Evolutionary conservation across 2,329 filamentous ascomycete genomes (phyloP).

Genomic region (Xylariaceae sp.): DNA sequence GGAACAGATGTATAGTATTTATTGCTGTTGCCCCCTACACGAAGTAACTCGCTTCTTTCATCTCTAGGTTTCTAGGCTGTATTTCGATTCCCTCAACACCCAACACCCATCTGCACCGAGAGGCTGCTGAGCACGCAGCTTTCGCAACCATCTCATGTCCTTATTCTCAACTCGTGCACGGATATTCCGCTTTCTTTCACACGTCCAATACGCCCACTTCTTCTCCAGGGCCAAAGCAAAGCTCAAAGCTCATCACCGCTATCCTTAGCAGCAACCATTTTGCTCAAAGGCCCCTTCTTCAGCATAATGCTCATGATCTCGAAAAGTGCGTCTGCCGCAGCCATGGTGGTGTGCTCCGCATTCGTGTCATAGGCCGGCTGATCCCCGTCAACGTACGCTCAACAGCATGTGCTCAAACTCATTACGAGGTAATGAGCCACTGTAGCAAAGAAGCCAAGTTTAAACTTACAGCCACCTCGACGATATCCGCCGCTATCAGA

Average conservation of each 20-base stretch:
- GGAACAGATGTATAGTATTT: too few relatives aligned
- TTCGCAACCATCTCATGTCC: neutral
- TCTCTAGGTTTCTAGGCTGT: too few relatives aligned
- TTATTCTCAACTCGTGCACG: too few relatives aligned
- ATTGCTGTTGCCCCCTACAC: too few relatives aligned
- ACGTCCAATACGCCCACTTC: neutral
- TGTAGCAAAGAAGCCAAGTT: neutral
- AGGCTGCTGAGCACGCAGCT: too few relatives aligned
- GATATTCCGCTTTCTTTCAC: neutral
- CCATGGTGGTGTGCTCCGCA: conserved; percentile 65
- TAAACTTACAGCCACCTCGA: conserved; percentile 67
- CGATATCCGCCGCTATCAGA: conserved; percentile 73
- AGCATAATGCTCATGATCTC: conserved; percentile 78
- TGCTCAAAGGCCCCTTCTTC: conserved; percentile 67
- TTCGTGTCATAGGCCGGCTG: conserved; percentile 68
- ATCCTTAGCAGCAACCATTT: conserved; percentile 32
- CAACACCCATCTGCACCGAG: too few relatives aligned
- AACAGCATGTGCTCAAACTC: too few relatives aligned
- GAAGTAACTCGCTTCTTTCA: too few relatives aligned
- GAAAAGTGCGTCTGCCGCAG: conserved; percentile 67
- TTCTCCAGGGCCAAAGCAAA: neutral
- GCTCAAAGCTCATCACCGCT: conserved; percentile 31
- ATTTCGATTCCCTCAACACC: too few relatives aligned
- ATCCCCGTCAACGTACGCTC: neutral
- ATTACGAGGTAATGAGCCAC: too few relatives aligned